A percentile compares a stretch with the other conserved stretches of the same genome.
Evolutionary conservation across 192 early-diverging fungal genomes (phyloP).

Genomic region (Geranomyces michiganensis): DNA sequence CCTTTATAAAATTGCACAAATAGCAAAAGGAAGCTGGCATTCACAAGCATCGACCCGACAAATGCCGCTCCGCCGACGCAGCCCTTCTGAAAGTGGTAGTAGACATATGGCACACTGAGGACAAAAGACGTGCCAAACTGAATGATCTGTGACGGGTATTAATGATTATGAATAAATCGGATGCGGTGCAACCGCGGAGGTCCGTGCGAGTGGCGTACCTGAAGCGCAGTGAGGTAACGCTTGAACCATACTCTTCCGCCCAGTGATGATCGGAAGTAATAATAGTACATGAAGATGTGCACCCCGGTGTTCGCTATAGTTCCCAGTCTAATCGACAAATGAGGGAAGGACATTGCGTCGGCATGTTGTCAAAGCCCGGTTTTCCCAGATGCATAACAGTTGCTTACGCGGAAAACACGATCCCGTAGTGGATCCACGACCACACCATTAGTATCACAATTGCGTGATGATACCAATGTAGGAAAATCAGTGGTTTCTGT

Average conservation of each 20-base stretch:
- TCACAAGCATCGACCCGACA: slow-evolving; percentile 47
- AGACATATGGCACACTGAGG: slow-evolving; percentile 46
- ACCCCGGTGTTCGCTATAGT: slow-evolving; percentile 52
- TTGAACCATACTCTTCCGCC: slow-evolving; percentile 56
- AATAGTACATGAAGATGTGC: slow-evolving; percentile 60
- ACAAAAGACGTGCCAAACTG: slow-evolving; percentile 52
- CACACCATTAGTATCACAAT: slow-evolving; percentile 61
- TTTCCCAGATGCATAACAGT: too few relatives aligned
- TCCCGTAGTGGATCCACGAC: slow-evolving; percentile 49
- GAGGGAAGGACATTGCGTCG: too few relatives aligned
- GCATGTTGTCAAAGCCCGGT: too few relatives aligned
- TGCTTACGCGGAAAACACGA: slow-evolving; percentile 34
- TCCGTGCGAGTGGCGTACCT: too few relatives aligned
- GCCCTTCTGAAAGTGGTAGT: slow-evolving; percentile 41
- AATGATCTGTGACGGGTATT: slow-evolving; percentile 40
- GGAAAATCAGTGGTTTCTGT: slow-evolving; percentile 56
- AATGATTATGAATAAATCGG: too few relatives aligned
- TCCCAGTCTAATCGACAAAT: slow-evolving; percentile 29
- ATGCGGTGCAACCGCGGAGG: too few relatives aligned
- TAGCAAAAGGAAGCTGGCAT: slow-evolving; percentile 45
- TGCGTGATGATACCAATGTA: slow-evolving; percentile 59
- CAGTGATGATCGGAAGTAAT: slow-evolving; percentile 47
- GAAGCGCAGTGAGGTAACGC: neutral
- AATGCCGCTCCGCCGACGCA: slow-evolving; percentile 42
- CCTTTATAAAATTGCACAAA: slow-evolving; percentile 52